A percentile compares a stretch with the other conserved stretches of the same genome.
Conservation (phyloP, 2,329 filamentous ascomycete genomes). For the Cordyceps javanica region DNA sequence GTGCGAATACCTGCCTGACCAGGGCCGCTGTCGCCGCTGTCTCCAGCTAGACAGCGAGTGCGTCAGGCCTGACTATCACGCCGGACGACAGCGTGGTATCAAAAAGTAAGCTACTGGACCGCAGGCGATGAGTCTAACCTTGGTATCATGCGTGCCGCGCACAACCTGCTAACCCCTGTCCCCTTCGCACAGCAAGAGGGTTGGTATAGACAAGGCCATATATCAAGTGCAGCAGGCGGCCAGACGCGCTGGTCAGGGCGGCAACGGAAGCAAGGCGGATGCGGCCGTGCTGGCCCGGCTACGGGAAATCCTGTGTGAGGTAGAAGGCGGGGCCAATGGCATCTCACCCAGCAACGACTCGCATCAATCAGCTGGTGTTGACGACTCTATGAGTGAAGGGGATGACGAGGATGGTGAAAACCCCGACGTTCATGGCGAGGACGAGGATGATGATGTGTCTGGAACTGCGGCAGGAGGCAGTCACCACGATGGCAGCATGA, state of each 20-base stretch:
- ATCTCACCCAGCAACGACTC: conserved; percentile 16
- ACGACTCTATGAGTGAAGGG: conserved; percentile 23
- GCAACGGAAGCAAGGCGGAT: conserved; percentile 34
- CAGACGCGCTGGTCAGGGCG: conserved; percentile 36
- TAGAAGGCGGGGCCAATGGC: conserved; percentile 15
- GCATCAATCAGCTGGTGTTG: background rate
- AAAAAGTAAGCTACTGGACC: conserved; percentile 53
- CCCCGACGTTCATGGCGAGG: conserved; percentile 22
- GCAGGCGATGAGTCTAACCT: background rate
- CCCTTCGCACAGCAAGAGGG: conserved; percentile 57
- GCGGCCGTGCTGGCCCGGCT: conserved; percentile 39
- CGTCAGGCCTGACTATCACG: conserved; percentile 64
- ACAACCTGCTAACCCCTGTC: conserved; percentile 9
- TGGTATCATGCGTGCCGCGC: background rate
- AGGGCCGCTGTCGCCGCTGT: conserved; percentile 55
- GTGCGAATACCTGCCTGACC: conserved; percentile 50
- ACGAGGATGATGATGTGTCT: conserved; percentile 15
- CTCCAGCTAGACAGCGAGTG: conserved; percentile 53
- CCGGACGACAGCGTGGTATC: conserved; percentile 68
- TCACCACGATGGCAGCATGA: background rate
- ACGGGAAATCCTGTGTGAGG: conserved; percentile 32
- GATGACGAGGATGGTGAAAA: conserved; percentile 20
- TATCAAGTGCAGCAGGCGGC: conserved; percentile 68
- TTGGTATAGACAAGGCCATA: conserved; percentile 67
- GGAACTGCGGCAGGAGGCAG: conserved; percentile 4